A percentile compares a stretch with the other conserved stretches of the same genome.
These are phyloP conservation scores for Sporothrix luriei DNA, from an alignment of 2,329 filamentous ascomycete genomes.

Conservation along the genomic window DNA sequence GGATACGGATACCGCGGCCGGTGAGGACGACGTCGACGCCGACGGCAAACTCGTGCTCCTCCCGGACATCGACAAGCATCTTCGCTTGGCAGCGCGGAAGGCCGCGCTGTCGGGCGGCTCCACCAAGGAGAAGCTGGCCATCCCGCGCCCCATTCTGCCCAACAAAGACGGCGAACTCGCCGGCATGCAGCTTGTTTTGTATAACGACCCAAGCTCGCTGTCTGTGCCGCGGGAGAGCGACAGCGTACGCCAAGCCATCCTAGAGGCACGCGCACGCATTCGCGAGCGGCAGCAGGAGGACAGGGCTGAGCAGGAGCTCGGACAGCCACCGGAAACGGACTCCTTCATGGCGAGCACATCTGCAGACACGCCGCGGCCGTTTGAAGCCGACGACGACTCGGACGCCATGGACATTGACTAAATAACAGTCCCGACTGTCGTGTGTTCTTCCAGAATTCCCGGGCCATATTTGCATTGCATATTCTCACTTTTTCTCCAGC, in stretches of 20 bases:
- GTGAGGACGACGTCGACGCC: background rate
- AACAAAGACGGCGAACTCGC: constrained; percentile 58
- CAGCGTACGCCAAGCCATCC: constrained; percentile 77
- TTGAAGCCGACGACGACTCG: constrained; percentile 47
- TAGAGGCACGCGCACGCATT: constrained; percentile 72
- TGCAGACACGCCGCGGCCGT: constrained; percentile 3
- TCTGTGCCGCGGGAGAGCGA: constrained; percentile 74
- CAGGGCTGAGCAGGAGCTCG: constrained; percentile 38
- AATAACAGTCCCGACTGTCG: background rate
- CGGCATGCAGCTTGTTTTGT: constrained; percentile 77
- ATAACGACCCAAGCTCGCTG: constrained; percentile 75
- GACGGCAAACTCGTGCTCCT: constrained; percentile 72
- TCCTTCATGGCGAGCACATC: constrained; percentile 28
- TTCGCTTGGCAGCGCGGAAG: constrained; percentile 52
- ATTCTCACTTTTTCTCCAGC: background rate
- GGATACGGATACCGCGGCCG: constrained; percentile 19
- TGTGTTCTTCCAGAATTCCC: background rate
- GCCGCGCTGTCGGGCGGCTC: constrained; percentile 38
- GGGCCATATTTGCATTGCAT: background rate
- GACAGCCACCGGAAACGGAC: constrained; percentile 9
- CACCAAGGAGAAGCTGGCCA: constrained; percentile 24
- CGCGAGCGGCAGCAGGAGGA: constrained; percentile 59
- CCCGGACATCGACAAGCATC: constrained; percentile 80
- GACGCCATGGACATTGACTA: constrained; percentile 71
- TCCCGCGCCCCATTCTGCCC: constrained; percentile 57